Evolutionary conservation across 2,329 filamentous ascomycete genomes (phyloP).

Genomic region (Pseudogymnoascus sp.): DNA sequence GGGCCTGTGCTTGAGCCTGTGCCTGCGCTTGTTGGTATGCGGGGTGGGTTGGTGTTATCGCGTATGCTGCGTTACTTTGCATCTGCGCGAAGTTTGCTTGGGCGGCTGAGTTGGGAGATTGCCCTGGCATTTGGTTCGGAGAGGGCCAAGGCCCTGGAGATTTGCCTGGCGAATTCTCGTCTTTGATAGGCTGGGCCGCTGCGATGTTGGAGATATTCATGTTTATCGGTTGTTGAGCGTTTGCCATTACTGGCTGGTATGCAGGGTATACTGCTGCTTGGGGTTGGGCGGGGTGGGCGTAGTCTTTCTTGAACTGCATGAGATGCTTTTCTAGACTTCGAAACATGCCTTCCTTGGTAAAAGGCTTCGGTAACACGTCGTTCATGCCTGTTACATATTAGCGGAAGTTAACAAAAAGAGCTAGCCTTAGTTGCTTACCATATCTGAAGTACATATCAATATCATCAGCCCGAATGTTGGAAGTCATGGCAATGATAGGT

Average conservation of each 20-base stretch:
- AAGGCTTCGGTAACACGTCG: conserved; percentile 92
- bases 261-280: conserved; percentile 21
- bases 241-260: conserved; percentile 12
- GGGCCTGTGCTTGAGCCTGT: conserved; percentile 8
- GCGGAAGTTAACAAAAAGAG: conserved; percentile 6
- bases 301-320: conserved; percentile 66
- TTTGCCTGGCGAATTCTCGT: conserved; percentile 27
- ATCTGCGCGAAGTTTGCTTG: conserved; percentile 23
- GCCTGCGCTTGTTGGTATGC: conserved; percentile 14
- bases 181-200: conserved; percentile 23
- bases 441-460: conserved; percentile 96
- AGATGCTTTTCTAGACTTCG: conserved; percentile 84
- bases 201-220: conserved; percentile 25
- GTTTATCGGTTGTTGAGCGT: conserved; percentile 19
- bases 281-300: conserved; percentile 13
- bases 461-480: conserved; percentile 92
- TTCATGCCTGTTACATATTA: conserved; percentile 67
- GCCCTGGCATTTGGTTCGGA: conserved; percentile 23
- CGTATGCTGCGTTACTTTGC: conserved; percentile 21
- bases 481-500: conserved; percentile 97
- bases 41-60: conserved; percentile 22
- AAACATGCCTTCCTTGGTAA: conserved; percentile 79
- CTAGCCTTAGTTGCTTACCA: conserved; percentile 47
- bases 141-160: conserved; percentile 28
- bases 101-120: conserved; percentile 21